Evolutionary conservation across 2,329 filamentous ascomycete genomes (phyloP), one percentile per base, ranked within the genome.

Genomic region (Graphilbum fragrans): DNA sequence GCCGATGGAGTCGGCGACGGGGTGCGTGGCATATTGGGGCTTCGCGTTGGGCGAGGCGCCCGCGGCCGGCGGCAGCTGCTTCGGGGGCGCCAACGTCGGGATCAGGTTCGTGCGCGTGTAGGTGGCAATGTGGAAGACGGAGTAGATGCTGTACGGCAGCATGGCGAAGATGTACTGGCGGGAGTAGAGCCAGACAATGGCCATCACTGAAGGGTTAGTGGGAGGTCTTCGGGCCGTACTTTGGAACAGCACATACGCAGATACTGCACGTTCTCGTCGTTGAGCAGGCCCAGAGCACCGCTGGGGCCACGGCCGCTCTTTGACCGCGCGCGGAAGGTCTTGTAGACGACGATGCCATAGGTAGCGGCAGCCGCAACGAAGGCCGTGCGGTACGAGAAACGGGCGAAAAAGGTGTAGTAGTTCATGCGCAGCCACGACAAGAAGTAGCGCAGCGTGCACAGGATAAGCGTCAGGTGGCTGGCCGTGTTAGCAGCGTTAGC

Each of bases 321-420:
- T 53, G 83, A 74, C 51, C 86, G 82, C 53, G 88, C 86, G 51
- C 88, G 80, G 69, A 88, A 86, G 44, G 86, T 88, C 77, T 98
- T 98, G 74, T 94, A 96, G 47, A 98, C 90, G 38, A 98, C 92
- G 51, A 98, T 96, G 50, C 92, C 90, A 63, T 98, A 98, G 11
- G 92, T 96, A 38, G 79, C 77, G 37, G 87, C 86, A 6, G 92
- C 92, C 3, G 88, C 81, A 52, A 95, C 52, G 61, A 98, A 98
- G 44, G 88, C 85, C 41, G 82, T 76, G 55, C 92, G 88, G 69
- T 98, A 98, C 43, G 82, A 82, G 61, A 92, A 80, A 51, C 76
- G 72, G 37, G 90, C 88, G 69, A 78, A 77, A 58, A 75, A 66
- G 44, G 79, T 80, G 59, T 82, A 82, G 61, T 78, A 87, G 72